Base-by-base conservation (phyloP, 2,329 filamentous ascomycete genomes). In the Scedosporium boydii region DNA sequence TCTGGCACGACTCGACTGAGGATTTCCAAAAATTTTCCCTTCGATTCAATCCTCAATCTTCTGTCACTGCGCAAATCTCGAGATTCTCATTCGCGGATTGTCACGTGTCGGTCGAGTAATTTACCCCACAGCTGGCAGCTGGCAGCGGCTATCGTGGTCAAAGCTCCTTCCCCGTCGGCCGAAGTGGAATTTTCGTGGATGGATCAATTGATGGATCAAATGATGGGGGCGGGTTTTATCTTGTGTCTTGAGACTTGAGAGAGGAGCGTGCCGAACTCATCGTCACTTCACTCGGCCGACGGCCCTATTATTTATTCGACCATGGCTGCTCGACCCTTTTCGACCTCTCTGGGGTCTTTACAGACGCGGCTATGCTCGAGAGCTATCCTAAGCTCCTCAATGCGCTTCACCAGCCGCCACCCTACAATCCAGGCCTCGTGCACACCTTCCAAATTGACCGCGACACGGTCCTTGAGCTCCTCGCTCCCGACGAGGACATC, bases 21-120 rank as follows among this genome's bases (percentile, higher is more conserved):
- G 18, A 27, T 26, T 60, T 42, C 41, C 42, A 60, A 46, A 60
- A 48, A 38, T 53, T 60, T 60, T 51, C 42, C 42, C 59, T 44
- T 44, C 59, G 29, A 14, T 14, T 51, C n/a, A n/a, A 51, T 14
- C 34, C 6, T 38, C 51, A 10, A 26, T 27, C 23, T 23, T 18
- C 18, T 27, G 51, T 6, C 18, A 27, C 18, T 23, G 16, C 44
- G 16, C 44, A 14, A 55, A 55, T 55, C 23, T 27, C 21, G 23
- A 26, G 18, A 6, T 14, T 53, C 42, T 27, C 29, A 60, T 60
- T 51, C 34, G 44, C 59, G 16, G 44, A 14, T 18, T 14, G 26
- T 55, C 51, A 55, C 51, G 51, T 55, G 51, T 14, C 10, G 3
- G 23, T 6, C 1, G 6, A 23, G n/a, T 23, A 14, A 6, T 26